Conservation (phyloP, 176 grass and related monocot species). For the Dactylis glomerata region DNA sequence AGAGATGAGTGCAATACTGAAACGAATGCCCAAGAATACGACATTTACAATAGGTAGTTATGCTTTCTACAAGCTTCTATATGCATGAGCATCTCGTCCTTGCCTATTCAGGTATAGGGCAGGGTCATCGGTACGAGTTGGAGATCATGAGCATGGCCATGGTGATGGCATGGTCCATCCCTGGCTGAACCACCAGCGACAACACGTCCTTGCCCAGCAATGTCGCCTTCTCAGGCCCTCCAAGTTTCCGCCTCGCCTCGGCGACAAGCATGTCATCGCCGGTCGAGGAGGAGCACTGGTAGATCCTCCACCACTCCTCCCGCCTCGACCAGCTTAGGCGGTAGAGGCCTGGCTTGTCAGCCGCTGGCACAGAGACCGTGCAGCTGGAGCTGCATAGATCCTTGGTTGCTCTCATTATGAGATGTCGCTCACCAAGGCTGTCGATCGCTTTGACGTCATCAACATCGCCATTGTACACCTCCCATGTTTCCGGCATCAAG, state of each 20-base stretch:
- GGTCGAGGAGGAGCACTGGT: neutral
- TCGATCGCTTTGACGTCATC: neutral
- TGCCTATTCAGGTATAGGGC: neutral
- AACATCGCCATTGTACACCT: slow-evolving; percentile 53
- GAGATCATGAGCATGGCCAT: slow-evolving; percentile 66
- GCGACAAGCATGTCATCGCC: slow-evolving; percentile 22
- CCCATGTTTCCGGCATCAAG: slow-evolving; percentile 49
- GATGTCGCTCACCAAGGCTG: neutral
- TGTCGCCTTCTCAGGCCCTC: slow-evolving; percentile 18
- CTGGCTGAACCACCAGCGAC: slow-evolving; percentile 35
- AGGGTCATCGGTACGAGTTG: slow-evolving; percentile 38
- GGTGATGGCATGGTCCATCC: slow-evolving; percentile 57
- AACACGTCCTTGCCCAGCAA: slow-evolving; percentile 60
- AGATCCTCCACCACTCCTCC: slow-evolving; percentile 32
- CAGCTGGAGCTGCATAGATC: slow-evolving; percentile 40
- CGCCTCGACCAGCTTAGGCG: slow-evolving; percentile 43
- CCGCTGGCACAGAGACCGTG: slow-evolving; percentile 18
- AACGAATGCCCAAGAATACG: neutral
- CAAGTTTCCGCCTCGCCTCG: slow-evolving; percentile 48
- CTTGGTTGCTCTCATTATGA: slow-evolving; percentile 46
- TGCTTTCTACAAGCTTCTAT: neutral
- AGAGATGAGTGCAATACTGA: neutral
- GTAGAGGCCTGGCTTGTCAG: neutral
- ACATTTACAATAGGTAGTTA: neutral
- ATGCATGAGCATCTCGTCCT: neutral